Percentiles rank a stretch among this genome's conserved stretches.
Conservation (phyloP, 176 grass and related monocot genomes). For the Musa itinerans region DNA sequence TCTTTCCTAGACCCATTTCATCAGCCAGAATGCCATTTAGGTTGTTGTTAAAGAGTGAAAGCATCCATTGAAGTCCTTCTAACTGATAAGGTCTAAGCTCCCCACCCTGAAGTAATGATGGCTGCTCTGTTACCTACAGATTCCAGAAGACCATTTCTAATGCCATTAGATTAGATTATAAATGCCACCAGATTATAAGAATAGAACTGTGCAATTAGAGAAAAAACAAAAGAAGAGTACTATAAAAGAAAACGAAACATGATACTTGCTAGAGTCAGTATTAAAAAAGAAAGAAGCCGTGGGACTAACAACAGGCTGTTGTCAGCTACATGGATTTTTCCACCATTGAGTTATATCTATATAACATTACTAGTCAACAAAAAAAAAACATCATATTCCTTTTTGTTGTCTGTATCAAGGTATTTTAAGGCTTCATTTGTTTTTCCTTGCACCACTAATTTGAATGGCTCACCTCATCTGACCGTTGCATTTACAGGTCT, state of each 20-base stretch:
- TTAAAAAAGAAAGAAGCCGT: no score
- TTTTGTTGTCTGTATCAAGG: no score
- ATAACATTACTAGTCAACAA: background rate
- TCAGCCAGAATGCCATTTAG: conserved; percentile 98
- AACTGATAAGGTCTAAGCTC: conserved; percentile 83
- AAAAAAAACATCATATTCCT: no score
- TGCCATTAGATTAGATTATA: background rate
- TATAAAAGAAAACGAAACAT: background rate
- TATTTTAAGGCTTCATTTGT: no score
- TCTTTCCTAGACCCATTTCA: conserved; percentile 99
- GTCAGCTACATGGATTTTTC: background rate
- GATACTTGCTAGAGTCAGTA: background rate
- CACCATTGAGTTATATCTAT: background rate
- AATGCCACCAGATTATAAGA: background rate
- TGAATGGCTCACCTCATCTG: no score
- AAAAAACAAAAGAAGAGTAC: background rate
- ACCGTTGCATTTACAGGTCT: no score
- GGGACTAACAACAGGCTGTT: no score
- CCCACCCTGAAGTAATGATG: conserved; percentile 74
- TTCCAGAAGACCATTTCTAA: conserved; percentile 11
- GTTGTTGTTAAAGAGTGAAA: conserved; percentile 98
- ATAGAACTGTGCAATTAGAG: background rate
- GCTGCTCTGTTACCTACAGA: conserved; percentile 88
- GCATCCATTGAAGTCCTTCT: conserved; percentile 99
- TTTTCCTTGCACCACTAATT: no score